phyloP scores from a whole-genome alignment of 1,284 basidiomycete species.

The Boletus smithii region DNA sequence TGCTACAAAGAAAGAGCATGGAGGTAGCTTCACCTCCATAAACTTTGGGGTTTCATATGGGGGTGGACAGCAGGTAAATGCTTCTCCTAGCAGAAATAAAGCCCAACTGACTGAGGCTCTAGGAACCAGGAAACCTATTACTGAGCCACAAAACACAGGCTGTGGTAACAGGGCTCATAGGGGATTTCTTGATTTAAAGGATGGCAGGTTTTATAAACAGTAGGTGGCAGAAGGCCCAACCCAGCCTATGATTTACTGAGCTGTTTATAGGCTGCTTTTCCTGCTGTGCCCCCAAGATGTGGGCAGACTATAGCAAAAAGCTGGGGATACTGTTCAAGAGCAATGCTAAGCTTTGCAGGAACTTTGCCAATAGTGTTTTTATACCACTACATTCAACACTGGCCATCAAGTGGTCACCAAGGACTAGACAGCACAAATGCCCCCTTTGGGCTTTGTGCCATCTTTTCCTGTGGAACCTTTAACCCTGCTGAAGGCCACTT shows the following conservation, averaged over 20 bases:
- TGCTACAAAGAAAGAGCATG: no score
- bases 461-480: constrained; percentile 5
- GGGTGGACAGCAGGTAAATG: no score
- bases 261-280: not conserved
- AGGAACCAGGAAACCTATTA: no score
- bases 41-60: no score
- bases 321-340: not conserved
- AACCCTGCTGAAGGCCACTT: constrained; percentile 4
- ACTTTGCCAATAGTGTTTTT: not conserved
- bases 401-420: not conserved
- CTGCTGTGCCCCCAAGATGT: not conserved
- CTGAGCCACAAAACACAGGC: no score
- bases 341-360: not conserved
- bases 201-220: not conserved
- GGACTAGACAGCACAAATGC: constrained; percentile 6
- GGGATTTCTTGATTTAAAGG: no score
- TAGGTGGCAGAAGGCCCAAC: not conserved
- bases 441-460: constrained; percentile 7
- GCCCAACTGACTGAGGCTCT: no score
- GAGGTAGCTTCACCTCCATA: no score
- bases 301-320: not conserved
- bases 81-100: no score
- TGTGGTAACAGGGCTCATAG: no score
- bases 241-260: no score
- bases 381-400: not conserved